A percentile compares a stretch with the other conserved stretches of the same genome.
phyloP scores from a whole-genome alignment of 352 stramenopile genomes.

The Phytophthora idaei region DNA sequence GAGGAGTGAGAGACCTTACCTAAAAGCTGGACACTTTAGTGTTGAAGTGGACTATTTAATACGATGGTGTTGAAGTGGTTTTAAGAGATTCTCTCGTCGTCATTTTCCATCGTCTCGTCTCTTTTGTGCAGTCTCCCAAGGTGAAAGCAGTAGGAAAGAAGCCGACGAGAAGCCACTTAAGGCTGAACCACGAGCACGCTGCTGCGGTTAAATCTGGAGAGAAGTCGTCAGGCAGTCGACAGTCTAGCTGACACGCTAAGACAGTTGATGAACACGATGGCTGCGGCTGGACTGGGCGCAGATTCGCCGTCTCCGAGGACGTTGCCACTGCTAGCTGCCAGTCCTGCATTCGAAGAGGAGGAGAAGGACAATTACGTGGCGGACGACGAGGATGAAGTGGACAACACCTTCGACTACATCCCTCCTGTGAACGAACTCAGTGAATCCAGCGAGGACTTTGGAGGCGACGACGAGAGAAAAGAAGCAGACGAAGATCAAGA shows the following conservation, averaged over 20 bases:
- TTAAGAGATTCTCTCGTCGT: slow-evolving; percentile 2
- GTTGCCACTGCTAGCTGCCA: background rate
- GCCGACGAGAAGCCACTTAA: background rate
- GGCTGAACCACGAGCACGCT: slow-evolving; percentile 6
- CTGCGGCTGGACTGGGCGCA: slow-evolving; percentile 22
- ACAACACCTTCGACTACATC: slow-evolving; percentile 21
- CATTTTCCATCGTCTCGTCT: slow-evolving; percentile 22
- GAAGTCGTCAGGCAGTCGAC: slow-evolving; percentile 3
- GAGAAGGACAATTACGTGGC: slow-evolving; percentile 19
- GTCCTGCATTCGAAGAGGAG: slow-evolving; percentile 14
- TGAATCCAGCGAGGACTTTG: background rate
- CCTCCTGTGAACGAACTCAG: background rate
- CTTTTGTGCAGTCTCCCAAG: slow-evolving; percentile 3
- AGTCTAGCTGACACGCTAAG: slow-evolving; percentile 13
- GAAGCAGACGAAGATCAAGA: background rate
- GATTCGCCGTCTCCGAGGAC: slow-evolving; percentile 8
- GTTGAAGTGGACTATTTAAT: slow-evolving; percentile 37
- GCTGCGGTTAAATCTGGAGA: slow-evolving; percentile 8
- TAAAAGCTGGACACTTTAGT: slow-evolving; percentile 1
- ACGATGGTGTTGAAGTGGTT: slow-evolving; percentile 1
- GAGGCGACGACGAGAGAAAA: background rate
- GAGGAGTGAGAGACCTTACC: slow-evolving; percentile 51
- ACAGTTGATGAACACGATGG: slow-evolving; percentile 23
- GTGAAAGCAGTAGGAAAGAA: slow-evolving; percentile 15
- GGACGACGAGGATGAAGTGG: slow-evolving; percentile 22